phyloP scores from a whole-genome alignment of 2,329 filamentous ascomycete genomes.

The Aureobasidium sp. region DNA sequence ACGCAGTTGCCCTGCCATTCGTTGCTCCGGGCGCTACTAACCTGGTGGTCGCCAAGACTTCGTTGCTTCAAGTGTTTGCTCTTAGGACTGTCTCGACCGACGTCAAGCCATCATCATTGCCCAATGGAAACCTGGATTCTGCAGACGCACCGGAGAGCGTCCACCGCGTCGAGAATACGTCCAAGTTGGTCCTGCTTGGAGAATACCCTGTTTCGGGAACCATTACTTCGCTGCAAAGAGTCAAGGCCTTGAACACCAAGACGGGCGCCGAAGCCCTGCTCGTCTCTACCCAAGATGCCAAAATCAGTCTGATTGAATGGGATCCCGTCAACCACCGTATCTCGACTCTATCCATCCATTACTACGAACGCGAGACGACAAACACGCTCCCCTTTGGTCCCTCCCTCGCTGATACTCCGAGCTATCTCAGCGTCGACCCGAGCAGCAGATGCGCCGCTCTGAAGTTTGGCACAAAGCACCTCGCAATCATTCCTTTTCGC shows the following conservation, averaged over 20 bases:
- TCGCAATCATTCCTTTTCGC: conserved; percentile 90
- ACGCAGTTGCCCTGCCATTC: conserved; percentile 75
- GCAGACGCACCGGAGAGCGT: conserved; percentile 7
- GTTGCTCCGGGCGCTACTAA: conserved; percentile 69
- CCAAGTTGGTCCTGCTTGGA: conserved; percentile 75
- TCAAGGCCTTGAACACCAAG: conserved; percentile 65
- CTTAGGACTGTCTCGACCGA: conserved; percentile 62
- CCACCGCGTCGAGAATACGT: conserved; percentile 35
- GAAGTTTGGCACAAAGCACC: conserved; percentile 80
- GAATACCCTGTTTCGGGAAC: conserved; percentile 81
- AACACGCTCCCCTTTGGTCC: conserved; percentile 75
- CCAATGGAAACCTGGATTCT: conserved; percentile 16
- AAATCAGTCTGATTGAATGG: conserved; percentile 91
- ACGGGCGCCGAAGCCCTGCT: conserved; percentile 79
- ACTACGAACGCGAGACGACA: conserved; percentile 91
- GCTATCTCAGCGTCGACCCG: conserved; percentile 80
- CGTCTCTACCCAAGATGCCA: conserved; percentile 81
- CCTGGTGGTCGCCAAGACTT: conserved; percentile 85
- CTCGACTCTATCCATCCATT: conserved; percentile 89
- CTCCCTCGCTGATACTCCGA: conserved; percentile 67
- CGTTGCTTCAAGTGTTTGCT: conserved; percentile 84
- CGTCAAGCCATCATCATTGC: conserved; percentile 28
- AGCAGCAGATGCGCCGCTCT: conserved; percentile 88
- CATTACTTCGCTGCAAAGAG: conserved; percentile 70
- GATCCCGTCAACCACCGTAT: conserved; percentile 73